Conservation (phyloP, 192 early-diverging fungal species). For the Entomortierella parvispora region DNA sequence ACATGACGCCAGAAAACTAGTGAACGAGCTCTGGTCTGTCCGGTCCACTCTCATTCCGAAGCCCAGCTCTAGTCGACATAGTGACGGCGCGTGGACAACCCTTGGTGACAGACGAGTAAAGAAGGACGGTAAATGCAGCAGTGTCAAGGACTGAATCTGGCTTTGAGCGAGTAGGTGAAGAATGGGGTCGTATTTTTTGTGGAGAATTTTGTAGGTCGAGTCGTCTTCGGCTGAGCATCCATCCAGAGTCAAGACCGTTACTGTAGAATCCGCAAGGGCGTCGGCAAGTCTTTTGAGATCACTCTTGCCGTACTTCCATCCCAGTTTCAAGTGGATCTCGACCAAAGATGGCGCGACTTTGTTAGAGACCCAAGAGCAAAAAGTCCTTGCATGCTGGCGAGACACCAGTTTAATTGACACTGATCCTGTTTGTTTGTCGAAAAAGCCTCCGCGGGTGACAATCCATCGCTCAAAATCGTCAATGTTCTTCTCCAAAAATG, state of each 20-base stretch:
- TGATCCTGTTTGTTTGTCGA: conserved; percentile 46
- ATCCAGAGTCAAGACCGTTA: conserved; percentile 40
- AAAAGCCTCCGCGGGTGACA: conserved; percentile 31
- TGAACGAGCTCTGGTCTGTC: conserved; percentile 14
- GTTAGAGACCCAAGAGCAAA: conserved; percentile 48
- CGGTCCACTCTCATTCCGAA: conserved; percentile 23
- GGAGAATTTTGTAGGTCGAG: conserved; percentile 27
- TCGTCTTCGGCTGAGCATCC: conserved; percentile 20
- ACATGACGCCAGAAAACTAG: conserved; percentile 23
- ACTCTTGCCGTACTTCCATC: conserved; percentile 43
- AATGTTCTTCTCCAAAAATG: conserved; percentile 46
- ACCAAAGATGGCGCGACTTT: conserved; percentile 47
- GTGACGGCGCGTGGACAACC: conserved; percentile 16
- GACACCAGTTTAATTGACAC: conserved; percentile 34
- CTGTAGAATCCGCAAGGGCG: conserved; percentile 33
- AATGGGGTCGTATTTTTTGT: conserved; percentile 50
- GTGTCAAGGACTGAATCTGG: conserved; percentile 30
- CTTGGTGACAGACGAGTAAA: conserved; percentile 31
- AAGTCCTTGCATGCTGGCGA: conserved; percentile 28
- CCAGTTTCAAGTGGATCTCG: conserved; percentile 43
- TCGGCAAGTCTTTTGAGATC: conserved; percentile 38
- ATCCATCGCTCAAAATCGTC: conserved; percentile 50
- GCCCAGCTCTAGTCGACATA: conserved; percentile 31
- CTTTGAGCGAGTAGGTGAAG: conserved; percentile 30
- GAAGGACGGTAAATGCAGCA: conserved; percentile 28